These are phyloP conservation scores for Candida pseudocylindracea DNA, from an alignment of 1,139 yeast species.

Conservation along the genomic window DNA sequence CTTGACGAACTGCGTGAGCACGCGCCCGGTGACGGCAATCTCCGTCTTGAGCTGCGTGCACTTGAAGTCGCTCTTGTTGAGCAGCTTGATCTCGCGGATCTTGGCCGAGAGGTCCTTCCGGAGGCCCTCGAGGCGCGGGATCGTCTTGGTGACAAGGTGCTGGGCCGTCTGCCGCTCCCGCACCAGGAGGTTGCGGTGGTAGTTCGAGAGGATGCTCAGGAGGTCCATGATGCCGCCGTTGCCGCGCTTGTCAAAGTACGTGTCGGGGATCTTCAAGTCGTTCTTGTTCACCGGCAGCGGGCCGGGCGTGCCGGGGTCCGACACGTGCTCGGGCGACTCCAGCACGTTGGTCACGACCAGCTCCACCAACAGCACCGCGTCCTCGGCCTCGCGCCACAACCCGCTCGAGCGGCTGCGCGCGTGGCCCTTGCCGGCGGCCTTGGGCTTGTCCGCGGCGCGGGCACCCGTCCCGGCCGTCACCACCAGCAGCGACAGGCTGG, in stretches of 20 bases:
- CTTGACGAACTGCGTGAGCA: slow-evolving; percentile 11
- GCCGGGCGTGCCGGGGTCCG: slow-evolving; percentile 9
- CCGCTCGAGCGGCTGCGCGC: too few species aligned
- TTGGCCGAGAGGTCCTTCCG: slow-evolving; percentile 15
- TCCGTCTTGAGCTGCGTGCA: slow-evolving; percentile 15
- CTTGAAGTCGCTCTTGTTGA: slow-evolving; percentile 21
- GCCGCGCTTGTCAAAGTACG: slow-evolving; percentile 11
- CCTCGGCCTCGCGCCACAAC: too few species aligned
- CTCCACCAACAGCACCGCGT: too few species aligned
- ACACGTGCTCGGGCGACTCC: too few species aligned
- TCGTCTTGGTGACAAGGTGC: slow-evolving; percentile 12
- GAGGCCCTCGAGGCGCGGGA: slow-evolving; percentile 17
- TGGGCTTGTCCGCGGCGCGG: slow-evolving; percentile 9
- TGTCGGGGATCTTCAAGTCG: slow-evolving; percentile 11
- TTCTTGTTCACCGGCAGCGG: slow-evolving; percentile 16
- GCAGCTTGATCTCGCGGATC: slow-evolving; percentile 19
- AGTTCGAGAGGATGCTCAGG: slow-evolving; percentile 12
- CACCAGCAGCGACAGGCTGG: slow-evolving; percentile 3
- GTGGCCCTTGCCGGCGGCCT: too few species aligned
- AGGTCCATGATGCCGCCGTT: slow-evolving; percentile 14
- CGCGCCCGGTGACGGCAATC: slow-evolving; percentile 17
- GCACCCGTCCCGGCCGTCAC: slow-evolving; percentile 3
- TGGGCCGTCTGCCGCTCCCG: slow-evolving; percentile 11
- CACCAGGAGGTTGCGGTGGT: slow-evolving; percentile 12
- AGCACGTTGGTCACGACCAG: too few species aligned